These are phyloP conservation scores for Leonotis leonurus DNA, from an alignment of 257 asterid genomes.

Conservation along the genomic window DNA sequence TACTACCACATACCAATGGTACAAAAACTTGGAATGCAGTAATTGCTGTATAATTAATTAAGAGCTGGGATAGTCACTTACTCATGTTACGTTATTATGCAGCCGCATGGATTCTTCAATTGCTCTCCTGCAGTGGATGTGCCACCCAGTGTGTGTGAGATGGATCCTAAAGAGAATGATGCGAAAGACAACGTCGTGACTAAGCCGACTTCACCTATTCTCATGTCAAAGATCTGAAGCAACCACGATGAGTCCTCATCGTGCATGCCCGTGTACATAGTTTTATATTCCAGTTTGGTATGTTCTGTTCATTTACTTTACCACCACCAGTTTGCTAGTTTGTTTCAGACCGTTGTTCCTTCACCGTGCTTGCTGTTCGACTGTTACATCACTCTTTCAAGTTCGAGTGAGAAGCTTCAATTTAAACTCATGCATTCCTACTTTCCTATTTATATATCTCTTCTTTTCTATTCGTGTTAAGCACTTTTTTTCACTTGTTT, in stretches of 20 bases:
- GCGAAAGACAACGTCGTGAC: conserved; percentile 43
- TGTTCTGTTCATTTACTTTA: not conserved
- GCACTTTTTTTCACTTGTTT: not conserved
- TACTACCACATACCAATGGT: too few species aligned
- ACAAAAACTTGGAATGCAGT: not conserved
- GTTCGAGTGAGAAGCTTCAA: not conserved
- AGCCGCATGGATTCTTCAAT: conserved; percentile 98
- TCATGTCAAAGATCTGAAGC: conserved; percentile 55
- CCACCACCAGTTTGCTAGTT: not conserved
- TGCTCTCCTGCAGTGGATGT: conserved; percentile 94
- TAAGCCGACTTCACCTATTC: conserved; percentile 38
- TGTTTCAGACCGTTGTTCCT: not conserved
- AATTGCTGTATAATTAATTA: not conserved
- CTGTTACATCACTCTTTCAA: not conserved
- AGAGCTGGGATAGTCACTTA: not conserved
- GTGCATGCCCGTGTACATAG: conserved; percentile 8
- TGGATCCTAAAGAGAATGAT: conserved; percentile 61
- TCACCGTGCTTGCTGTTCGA: not conserved
- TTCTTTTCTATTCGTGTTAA: not conserved
- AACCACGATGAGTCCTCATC: not conserved
- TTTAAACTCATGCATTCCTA: not conserved
- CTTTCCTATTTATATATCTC: too few species aligned
- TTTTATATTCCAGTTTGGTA: not conserved
- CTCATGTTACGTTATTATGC: conserved; percentile 24
- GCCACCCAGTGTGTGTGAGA: conserved; percentile 65